Evolutionary conservation across 2,329 filamentous ascomycete species (phyloP).

Genomic region (Neobulgaria alba): DNA sequence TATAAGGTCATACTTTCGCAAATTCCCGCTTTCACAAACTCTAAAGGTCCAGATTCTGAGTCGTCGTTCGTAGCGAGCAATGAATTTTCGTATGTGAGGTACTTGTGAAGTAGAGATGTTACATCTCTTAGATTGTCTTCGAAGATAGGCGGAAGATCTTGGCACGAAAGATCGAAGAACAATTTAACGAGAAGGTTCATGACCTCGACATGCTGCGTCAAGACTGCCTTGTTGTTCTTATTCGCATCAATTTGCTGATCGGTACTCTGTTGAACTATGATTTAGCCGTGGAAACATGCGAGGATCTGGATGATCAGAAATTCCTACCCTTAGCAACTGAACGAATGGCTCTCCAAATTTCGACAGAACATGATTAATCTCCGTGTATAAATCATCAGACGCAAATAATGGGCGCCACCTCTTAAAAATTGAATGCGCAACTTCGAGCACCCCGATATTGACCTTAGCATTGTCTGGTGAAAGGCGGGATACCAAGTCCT

Average conservation of each 20-base stretch:
- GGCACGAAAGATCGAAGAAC: slow-evolving; percentile 93
- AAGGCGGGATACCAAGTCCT: slow-evolving; percentile 83
- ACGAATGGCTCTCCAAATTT: slow-evolving; percentile 83
- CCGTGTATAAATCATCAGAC: slow-evolving; percentile 84
- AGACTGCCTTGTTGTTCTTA: slow-evolving; percentile 61
- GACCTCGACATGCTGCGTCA: slow-evolving; percentile 74
- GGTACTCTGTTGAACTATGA: slow-evolving; percentile 41
- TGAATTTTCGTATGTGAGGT: slow-evolving; percentile 82
- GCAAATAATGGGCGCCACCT: slow-evolving; percentile 91
- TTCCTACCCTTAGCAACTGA: slow-evolving; percentile 60
- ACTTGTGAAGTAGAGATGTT: slow-evolving; percentile 78
- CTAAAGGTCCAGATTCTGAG: slow-evolving; percentile 73
- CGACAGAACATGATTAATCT: slow-evolving; percentile 90
- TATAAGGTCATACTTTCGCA: slow-evolving; percentile 87
- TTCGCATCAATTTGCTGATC: slow-evolving; percentile 67
- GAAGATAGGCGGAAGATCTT: slow-evolving; percentile 90
- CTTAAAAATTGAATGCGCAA: slow-evolving; percentile 96
- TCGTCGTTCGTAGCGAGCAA: slow-evolving; percentile 79
- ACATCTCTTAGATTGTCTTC: slow-evolving; percentile 79
- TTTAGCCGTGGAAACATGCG: background rate
- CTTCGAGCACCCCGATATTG: slow-evolving; percentile 91
- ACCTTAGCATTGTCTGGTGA: slow-evolving; percentile 72
- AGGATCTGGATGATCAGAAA: background rate
- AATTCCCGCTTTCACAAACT: slow-evolving; percentile 86
- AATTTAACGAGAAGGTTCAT: slow-evolving; percentile 86